Evolutionary conservation across 306 rosid species (phyloP), one percentile per base, ranked within the genome.

Genomic region (Pterocarpus santalinus): DNA sequence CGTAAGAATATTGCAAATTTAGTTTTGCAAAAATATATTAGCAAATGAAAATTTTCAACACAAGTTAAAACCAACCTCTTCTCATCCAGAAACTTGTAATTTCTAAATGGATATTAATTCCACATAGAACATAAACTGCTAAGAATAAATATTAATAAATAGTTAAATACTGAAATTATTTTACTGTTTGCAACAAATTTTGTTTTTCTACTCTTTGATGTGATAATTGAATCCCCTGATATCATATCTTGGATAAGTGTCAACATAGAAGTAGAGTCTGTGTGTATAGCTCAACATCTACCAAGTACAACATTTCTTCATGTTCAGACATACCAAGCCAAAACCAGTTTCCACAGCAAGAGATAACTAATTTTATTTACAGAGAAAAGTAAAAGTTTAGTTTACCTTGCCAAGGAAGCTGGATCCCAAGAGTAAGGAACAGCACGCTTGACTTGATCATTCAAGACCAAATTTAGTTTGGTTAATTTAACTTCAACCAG

Each of bases 341-440:
- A 70, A 51, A 76, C 63, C 51, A 35, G 47, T 58, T 49, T 51
- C 72, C 28, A 2, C 15, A 41, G 72, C 55, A 70, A 49, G 65
- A 61, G 43, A 22, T 15, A 41, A 49, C 36, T 51, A n/a, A 51
- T 73, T 22, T 22, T 65, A 36, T 41, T 28, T 60, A 43, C 34
- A 65, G 68, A 36, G 36, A 80, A 65, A 64, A 79, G 16, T 5
- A 67, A 73, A 34, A 49, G 32, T 65, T 6, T 58, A 67, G 60
- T 75, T 85, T 76, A 94, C 98, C 97, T 92, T 43, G 98, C 98
- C 87, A 94, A 87, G 56, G 97, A 89, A 74, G 94, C 86, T 65
- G 97, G 97, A 90, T 94, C 98, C 98, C 98, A 94, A 17, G 98
- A 83, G 81, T 91, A 81, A 77, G 98, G 97, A 88, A 92, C 97